Base-by-base conservation (phyloP, 2,329 filamentous ascomycete species). In the Atkinsonella hypoxylon region DNA sequence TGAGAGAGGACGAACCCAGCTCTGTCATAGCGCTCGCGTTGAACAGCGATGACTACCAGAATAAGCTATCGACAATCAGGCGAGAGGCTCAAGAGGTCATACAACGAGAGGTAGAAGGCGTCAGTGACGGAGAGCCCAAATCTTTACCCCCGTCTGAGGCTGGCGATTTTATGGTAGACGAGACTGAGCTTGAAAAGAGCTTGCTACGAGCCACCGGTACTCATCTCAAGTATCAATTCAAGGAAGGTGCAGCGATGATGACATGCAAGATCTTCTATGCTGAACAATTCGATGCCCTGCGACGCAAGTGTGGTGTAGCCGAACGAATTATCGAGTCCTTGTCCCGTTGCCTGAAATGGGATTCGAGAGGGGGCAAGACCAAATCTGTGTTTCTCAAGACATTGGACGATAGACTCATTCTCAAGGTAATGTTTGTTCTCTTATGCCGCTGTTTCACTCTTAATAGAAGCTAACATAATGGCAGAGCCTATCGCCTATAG, bases 241-340 rank as follows among this genome's bases (percentile, higher is more conserved):
- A 85, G 30, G 90, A 96, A 64, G 89, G 91, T 0, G 83, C 87
- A n/a, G 91, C 94, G 3, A 88, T 86, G 60, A 95, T 96, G 79
- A 85, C 91, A 47, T 97, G 94, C 73, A 98, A 98, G 68, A 93
- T 98, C 45, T 97, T 98, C 67, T 98, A 94, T 61, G 93, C 93
- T 0, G 93, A 97, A 65, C 93, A 96, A 56, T 98, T 98, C 59
- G 93, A 98, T 67, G 93, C 93, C 3, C 76, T 98, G 39, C 82
- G 93, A 51, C 81, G 87, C 51, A 96, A 95, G 67, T 97, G 91
- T 57, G 91, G 91, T 15, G 86, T 96, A 9, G 83, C 89, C 1
- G 90, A 97, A 62, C 86, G 93, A 36, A 95, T 98, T 57, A 83
- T 97, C 26, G 93, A 98, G 64, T 96, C 90, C 1, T 73, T 98